A percentile compares a stretch with the other conserved stretches of the same genome.
phyloP scores from a whole-genome alignment of 2,329 filamentous ascomycete species.

The Xylariaceae sp. region DNA sequence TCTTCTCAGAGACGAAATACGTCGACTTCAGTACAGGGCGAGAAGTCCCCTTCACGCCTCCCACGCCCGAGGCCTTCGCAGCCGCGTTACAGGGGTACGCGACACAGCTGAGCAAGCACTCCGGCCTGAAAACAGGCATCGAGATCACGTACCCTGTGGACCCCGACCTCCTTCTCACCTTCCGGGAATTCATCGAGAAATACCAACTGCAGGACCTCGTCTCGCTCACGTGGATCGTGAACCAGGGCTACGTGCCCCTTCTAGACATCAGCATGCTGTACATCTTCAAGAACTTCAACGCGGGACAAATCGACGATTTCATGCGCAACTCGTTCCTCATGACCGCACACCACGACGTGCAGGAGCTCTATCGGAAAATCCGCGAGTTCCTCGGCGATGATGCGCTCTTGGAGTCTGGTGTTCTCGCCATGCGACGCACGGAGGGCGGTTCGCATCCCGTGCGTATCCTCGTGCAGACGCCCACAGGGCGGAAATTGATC shows the following conservation, averaged over 20 bases:
- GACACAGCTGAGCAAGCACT: slow-evolving; percentile 8
- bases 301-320: not conserved
- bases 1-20: not conserved
- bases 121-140: slow-evolving; percentile 5
- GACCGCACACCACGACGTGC: slow-evolving; percentile 2
- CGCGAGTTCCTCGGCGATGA: slow-evolving; percentile 8
- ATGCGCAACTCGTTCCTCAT: slow-evolving; percentile 1
- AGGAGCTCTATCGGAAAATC: slow-evolving; percentile 13
- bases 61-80: slow-evolving; percentile 1
- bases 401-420: slow-evolving; percentile 4
- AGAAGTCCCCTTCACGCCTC: not conserved
- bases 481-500: slow-evolving; percentile 31
- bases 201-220: slow-evolving; percentile 10
- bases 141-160: slow-evolving; percentile 15
- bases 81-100: not conserved
- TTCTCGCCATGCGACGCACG: no score
- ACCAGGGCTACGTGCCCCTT: slow-evolving; percentile 10
- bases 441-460: slow-evolving; percentile 1
- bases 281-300: slow-evolving; percentile 16
- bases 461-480: slow-evolving; percentile 31
- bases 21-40: not conserved
- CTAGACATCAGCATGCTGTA: slow-evolving; percentile 18
- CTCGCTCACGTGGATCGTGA: not conserved
- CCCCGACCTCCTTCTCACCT: slow-evolving; percentile 13
- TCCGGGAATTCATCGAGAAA: slow-evolving; percentile 18